Evolutionary conservation across 2,329 filamentous ascomycete genomes (phyloP), one percentile per base, ranked within the genome.

Genomic region (Colletotrichum godetiae): DNA sequence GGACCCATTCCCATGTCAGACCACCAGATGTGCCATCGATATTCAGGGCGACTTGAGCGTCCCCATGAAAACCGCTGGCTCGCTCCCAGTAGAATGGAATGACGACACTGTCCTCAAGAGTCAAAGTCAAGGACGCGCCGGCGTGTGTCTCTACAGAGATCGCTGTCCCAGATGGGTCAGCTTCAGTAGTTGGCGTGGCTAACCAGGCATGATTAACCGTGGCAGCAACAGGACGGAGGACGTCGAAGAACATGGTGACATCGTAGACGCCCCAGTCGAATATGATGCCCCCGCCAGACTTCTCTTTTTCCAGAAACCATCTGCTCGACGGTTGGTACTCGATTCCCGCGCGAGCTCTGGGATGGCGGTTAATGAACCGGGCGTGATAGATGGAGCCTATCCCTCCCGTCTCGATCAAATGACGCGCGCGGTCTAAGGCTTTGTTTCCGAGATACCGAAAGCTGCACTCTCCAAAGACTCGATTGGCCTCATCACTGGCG

Each of bases 251-350:
- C 67, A 69, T 69, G 29, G 67, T 57, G 29, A 69, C 13, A 31
- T 69, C 67, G 49, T 69, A 69, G 46, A 69, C 67, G 37, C 67
- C 58, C 67, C 67, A 69, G 49, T 69, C 67, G 15, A 53, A 59
- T 10, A 59, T 13, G 5, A 69, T 46, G 7, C 67, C 67, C 6
- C 58, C 58, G 5, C 58, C 67, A 19, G 67, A 37, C 19, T 53
- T 56, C 10, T 69, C 59, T 22, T 69, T 64, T 3, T 59, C 31
- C 57, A 59, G 10, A 13, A 49, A 49, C 42, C 42, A 49, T 49
- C 42, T 49, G 42, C 42, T 49, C 19, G 42, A 49, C 19, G 42
- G 42, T 49, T 49, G 42, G 19, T 49, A 49, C 19, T 49, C 42
- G 19, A 49, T 22, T 22, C 42, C 42, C 19, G 42, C 42, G 8